Conservation (phyloP, 352 stramenopile genomes). For the Phytophthora colocasiae region DNA sequence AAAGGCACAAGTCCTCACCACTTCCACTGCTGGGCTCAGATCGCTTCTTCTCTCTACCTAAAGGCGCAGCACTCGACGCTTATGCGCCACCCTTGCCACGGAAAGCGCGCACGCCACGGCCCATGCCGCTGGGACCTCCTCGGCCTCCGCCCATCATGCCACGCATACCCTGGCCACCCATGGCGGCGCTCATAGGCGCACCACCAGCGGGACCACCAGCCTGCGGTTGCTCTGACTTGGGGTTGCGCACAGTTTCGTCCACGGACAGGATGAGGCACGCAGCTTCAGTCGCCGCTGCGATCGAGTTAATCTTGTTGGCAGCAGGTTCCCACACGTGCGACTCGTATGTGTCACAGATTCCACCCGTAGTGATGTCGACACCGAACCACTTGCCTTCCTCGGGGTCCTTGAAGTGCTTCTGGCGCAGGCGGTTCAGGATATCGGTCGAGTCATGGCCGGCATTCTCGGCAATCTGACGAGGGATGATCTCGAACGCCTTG, state of each 20-base stretch:
- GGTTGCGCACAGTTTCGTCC: constrained; percentile 99
- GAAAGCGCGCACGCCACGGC: constrained; percentile 82
- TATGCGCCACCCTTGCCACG: constrained; percentile 82
- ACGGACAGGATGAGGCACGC: constrained; percentile 99
- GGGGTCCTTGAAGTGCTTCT: constrained; percentile 96
- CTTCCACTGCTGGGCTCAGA: constrained; percentile 11
- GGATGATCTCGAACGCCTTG: constrained; percentile 98
- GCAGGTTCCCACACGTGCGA: constrained; percentile 98
- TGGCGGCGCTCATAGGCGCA: constrained; percentile 89
- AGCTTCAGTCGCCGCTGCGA: constrained; percentile 96
- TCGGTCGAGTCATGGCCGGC: constrained; percentile 99
- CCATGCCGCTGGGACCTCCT: constrained; percentile 72
- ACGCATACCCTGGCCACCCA: constrained; percentile 92
- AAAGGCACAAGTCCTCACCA: constrained; percentile 30
- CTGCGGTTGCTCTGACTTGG: constrained; percentile 95
- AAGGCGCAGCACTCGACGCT: constrained; percentile 40
- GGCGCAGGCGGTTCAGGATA: constrained; percentile 96
- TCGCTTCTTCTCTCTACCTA: constrained; percentile 48
- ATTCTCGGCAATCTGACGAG: constrained; percentile 98
- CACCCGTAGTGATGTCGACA: constrained; percentile 97
- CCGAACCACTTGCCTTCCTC: constrained; percentile 97
- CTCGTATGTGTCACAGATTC: constrained; percentile 98
- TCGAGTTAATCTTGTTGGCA: constrained; percentile 99
- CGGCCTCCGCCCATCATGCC: constrained; percentile 88
- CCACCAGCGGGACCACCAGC: constrained; percentile 54